Evolutionary conservation across 2,329 filamentous ascomycete species (phyloP).

Genomic region (Aspergillus awamori): DNA sequence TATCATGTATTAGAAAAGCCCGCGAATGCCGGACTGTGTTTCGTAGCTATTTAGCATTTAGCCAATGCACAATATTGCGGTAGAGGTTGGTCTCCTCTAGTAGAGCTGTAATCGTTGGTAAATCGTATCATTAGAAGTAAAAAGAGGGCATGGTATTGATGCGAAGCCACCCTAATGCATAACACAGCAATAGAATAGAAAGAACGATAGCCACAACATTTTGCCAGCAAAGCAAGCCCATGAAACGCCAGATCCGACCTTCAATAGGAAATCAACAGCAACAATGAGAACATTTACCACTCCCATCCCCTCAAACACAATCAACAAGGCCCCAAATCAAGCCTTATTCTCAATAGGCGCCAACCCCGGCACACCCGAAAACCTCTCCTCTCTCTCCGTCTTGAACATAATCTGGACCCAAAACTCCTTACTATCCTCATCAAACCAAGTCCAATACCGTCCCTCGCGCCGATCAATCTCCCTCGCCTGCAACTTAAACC

Average conservation of each 20-base stretch:
- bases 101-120: not conserved
- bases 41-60: not conserved
- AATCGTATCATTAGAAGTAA: not conserved
- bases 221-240: conserved; percentile 4
- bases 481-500: conserved; percentile 90
- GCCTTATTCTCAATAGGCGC: conserved; percentile 50
- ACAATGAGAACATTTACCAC: not conserved
- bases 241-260: conserved; percentile 5
- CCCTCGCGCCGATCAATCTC: conserved; percentile 90
- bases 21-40: conserved; percentile 19
- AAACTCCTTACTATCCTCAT: conserved; percentile 93
- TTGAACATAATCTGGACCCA: conserved; percentile 98
- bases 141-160: conserved; percentile 6
- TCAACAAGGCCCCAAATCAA: conserved; percentile 22
- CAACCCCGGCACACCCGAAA: conserved; percentile 66
- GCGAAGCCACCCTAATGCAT: not conserved
- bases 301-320: not conserved
- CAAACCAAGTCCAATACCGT: conserved; percentile 91
- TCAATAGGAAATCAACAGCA: not conserved
- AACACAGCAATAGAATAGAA: not conserved
- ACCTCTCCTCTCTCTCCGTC: conserved; percentile 94
- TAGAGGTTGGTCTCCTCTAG: not conserved
- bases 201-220: conserved; percentile 5
- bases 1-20: conserved; percentile 6
- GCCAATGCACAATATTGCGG: not conserved